These are phyloP conservation scores for Bassia scoparia DNA, from an alignment of 148 eudicot species.

Conservation along the genomic window DNA sequence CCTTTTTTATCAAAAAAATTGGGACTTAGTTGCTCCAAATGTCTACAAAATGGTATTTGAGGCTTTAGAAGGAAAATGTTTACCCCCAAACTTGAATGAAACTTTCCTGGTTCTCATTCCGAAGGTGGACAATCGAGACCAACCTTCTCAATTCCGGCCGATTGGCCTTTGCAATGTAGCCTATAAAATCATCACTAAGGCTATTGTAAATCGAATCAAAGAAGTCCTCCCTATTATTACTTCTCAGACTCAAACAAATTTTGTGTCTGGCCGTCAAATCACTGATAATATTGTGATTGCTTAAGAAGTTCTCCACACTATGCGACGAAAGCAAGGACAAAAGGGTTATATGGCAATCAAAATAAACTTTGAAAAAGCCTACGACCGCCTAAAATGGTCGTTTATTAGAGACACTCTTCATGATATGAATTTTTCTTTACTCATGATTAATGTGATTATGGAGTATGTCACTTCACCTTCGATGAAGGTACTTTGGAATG, in stretches of 20 bases:
- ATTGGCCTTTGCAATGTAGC: background rate
- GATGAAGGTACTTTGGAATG: no score
- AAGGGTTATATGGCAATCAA: no score
- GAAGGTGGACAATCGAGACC: background rate
- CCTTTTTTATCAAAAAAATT: background rate
- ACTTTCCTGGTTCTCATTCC: no score
- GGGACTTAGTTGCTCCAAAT: background rate
- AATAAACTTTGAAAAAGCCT: no score
- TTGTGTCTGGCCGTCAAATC: background rate
- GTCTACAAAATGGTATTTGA: background rate
- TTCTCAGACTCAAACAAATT: background rate
- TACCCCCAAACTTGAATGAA: background rate
- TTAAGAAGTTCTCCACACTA: background rate
- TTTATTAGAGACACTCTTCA: no score
- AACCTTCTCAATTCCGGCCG: background rate
- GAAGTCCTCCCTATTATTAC: background rate
- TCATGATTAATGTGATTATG: background rate
- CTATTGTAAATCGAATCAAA: background rate
- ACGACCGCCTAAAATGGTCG: no score
- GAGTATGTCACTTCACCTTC: background rate
- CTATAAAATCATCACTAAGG: background rate
- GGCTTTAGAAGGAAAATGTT: background rate
- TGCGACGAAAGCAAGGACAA: background rate
- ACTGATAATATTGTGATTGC: background rate
- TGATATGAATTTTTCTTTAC: no score